Evolutionary conservation across 2,329 filamentous ascomycete genomes (phyloP).

Genomic region (Aspergillus sp.): DNA sequence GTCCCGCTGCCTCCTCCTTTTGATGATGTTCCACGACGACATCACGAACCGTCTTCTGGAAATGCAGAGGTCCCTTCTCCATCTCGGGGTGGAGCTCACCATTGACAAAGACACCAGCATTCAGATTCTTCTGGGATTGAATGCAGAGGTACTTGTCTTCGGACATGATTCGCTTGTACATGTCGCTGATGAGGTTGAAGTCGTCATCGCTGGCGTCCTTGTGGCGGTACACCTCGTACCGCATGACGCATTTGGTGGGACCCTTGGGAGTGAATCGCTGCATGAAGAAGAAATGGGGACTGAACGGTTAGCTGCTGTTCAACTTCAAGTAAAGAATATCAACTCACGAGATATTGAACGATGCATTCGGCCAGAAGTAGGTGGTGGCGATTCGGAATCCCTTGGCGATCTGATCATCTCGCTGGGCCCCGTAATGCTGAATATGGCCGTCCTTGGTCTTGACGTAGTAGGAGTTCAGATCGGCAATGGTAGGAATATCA

Average conservation of each 20-base stretch:
- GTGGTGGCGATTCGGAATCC: conserved; percentile 42
- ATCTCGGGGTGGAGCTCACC: conserved; percentile 59
- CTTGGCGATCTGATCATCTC: conserved; percentile 49
- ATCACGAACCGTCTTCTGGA: conserved; percentile 54
- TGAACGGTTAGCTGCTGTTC: conserved; percentile 20
- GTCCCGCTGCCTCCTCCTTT: conserved; percentile 45
- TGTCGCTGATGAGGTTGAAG: conserved; percentile 56
- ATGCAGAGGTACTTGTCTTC: conserved; percentile 64
- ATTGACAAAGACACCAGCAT: conserved; percentile 59
- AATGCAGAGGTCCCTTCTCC: conserved; percentile 58
- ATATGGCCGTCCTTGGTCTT: conserved; percentile 50
- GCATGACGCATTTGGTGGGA: conserved; percentile 53
- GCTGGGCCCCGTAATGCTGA: conserved; percentile 43
- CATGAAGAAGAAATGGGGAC: conserved; percentile 61
- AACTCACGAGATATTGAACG: conserved; percentile 32
- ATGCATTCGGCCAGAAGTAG: conserved; percentile 36
- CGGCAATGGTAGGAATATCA: conserved; percentile 42
- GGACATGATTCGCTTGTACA: conserved; percentile 63
- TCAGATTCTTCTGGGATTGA: conserved; percentile 59
- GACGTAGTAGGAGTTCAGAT: conserved; percentile 55
- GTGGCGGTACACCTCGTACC: conserved; percentile 65
- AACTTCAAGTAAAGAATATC: no score
- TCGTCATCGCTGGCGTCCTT: conserved; percentile 58
- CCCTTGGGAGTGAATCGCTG: conserved; percentile 60
- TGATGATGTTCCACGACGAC: conserved; percentile 47